A percentile compares a stretch with the other conserved stretches of the same genome.
phyloP scores from a whole-genome alignment of 2,329 filamentous ascomycete species.

The Pseudogymnoascus sp. region DNA sequence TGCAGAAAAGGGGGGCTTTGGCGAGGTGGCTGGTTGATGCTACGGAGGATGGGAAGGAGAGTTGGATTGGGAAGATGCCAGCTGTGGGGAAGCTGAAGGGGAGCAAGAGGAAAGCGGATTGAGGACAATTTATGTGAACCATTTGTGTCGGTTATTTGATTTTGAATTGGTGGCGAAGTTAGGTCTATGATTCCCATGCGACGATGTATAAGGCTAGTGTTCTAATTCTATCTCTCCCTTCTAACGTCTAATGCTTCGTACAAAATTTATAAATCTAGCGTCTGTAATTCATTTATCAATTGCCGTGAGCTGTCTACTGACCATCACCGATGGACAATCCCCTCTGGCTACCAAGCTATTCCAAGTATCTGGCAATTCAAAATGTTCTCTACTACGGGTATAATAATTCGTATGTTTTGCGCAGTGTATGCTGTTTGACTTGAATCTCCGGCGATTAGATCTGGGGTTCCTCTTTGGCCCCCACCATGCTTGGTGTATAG shows the following conservation, averaged over 20 bases:
- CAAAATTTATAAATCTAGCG: not conserved
- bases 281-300: not conserved
- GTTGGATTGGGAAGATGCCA: conserved; percentile 9
- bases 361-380: no score
- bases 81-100: conserved; percentile 20
- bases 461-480: no score
- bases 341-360: no score
- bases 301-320: not conserved
- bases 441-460: no score
- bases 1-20: conserved; percentile 19
- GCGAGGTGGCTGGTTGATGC: conserved; percentile 21
- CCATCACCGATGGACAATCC: no score
- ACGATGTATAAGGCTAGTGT: not conserved
- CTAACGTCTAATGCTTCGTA: not conserved
- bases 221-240: not conserved
- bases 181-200: not conserved
- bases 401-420: no score
- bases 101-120: conserved; percentile 21
- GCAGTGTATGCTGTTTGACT: no score
- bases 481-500: no score
- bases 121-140: no score
- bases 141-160: not conserved
- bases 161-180: not conserved
- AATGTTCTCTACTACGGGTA: no score
- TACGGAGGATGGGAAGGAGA: conserved; percentile 21